A percentile compares a stretch with the other conserved stretches of the same genome.
phyloP scores from a whole-genome alignment of 768 basidiomycete genomes.

The Sistotremastrum suecicum region DNA sequence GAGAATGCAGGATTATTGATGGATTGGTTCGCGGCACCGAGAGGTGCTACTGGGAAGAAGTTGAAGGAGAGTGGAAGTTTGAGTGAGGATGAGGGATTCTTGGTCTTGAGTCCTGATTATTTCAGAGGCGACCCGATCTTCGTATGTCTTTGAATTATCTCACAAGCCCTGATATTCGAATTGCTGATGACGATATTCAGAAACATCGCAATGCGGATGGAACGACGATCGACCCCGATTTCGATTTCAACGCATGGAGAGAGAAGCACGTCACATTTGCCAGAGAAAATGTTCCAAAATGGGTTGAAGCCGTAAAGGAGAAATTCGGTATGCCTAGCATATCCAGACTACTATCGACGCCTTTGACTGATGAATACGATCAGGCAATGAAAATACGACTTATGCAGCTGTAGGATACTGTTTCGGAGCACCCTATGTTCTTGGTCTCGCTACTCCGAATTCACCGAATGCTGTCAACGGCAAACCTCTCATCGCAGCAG shows the following conservation, averaged over 20 bases:
- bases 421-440: slow-evolving; percentile 13
- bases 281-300: slow-evolving; percentile 27
- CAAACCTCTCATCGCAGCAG: background rate
- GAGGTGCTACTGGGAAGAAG: too few relatives aligned
- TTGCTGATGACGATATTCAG: slow-evolving; percentile 13
- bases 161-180: too few relatives aligned
- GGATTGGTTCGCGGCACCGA: slow-evolving; percentile 31
- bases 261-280: slow-evolving; percentile 17
- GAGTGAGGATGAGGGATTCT: slow-evolving; percentile 27
- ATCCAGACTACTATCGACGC: background rate
- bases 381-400: slow-evolving; percentile 22
- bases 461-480: background rate
- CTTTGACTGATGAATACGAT: background rate
- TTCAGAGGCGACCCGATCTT: slow-evolving; percentile 40
- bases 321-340: slow-evolving; percentile 25
- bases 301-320: slow-evolving; percentile 36
- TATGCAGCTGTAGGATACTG: slow-evolving; percentile 9
- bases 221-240: slow-evolving; percentile 15
- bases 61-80: too few relatives aligned
- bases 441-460: slow-evolving; percentile 6
- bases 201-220: slow-evolving; percentile 15
- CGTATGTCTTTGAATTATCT: too few relatives aligned
- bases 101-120: slow-evolving; percentile 47
- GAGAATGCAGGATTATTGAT: slow-evolving; percentile 45
- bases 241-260: slow-evolving; percentile 29